Conservation (phyloP, 495 filamentous ascomycete genomes). For the Rhypophila decipiens region DNA sequence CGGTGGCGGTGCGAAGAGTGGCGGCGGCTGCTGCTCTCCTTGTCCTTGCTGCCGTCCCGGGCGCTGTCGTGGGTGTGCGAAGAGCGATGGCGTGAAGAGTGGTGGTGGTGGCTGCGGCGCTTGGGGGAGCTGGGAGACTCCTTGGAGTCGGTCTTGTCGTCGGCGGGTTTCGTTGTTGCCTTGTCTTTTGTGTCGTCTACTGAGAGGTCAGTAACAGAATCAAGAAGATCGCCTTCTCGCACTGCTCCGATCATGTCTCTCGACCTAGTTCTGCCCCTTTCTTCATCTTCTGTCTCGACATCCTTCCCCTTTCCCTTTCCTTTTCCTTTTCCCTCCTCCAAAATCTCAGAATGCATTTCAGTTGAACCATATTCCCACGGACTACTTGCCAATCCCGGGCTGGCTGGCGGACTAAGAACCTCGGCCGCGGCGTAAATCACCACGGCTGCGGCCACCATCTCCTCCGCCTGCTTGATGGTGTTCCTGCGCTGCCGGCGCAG, state of each 20-base stretch:
- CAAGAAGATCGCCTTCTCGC: slow-evolving; percentile 21
- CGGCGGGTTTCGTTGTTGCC: slow-evolving; percentile 17
- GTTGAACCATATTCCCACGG: slow-evolving; percentile 20
- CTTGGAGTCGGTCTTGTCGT: slow-evolving; percentile 18
- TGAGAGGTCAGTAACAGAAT: slow-evolving; percentile 41
- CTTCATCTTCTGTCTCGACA: slow-evolving; percentile 17
- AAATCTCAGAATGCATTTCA: slow-evolving; percentile 27
- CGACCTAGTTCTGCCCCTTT: slow-evolving; percentile 23
- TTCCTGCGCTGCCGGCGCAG: slow-evolving; percentile 31
- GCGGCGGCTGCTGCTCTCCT: slow-evolving; percentile 25
- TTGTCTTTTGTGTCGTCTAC: slow-evolving; percentile 34
- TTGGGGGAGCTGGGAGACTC: slow-evolving; percentile 24
- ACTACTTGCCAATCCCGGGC: slow-evolving; percentile 22
- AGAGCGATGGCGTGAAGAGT: slow-evolving; percentile 26
- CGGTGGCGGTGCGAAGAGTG: slow-evolving; percentile 26
- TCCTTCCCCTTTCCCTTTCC: slow-evolving; percentile 22
- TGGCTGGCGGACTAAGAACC: slow-evolving; percentile 29
- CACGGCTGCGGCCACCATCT: slow-evolving; percentile 41
- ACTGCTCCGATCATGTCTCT: slow-evolving; percentile 19
- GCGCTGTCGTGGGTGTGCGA: slow-evolving; percentile 21
- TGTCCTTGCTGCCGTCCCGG: slow-evolving; percentile 24
- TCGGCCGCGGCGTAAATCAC: slow-evolving; percentile 40
- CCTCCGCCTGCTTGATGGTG: slow-evolving; percentile 36
- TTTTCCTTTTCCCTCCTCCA: too few species aligned
- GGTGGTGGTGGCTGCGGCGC: slow-evolving; percentile 30